Evolutionary conservation across 148 eudicot genomes (phyloP), one percentile per base, ranked within the genome.

Genomic region (Heliosperma pusillum): DNA sequence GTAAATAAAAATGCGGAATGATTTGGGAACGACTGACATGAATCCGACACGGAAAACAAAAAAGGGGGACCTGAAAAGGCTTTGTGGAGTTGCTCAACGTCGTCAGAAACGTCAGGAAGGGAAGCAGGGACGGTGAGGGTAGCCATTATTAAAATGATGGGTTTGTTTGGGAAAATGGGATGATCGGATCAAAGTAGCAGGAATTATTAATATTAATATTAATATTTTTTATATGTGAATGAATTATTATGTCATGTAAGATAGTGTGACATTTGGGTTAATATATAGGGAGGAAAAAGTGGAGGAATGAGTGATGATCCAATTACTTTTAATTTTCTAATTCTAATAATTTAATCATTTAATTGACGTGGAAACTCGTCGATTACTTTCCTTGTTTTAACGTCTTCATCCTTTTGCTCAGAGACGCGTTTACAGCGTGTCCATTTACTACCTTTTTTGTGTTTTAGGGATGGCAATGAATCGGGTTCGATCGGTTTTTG

Each of bases 71-170:
- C 97, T 76, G 84, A 67, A 25, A 91, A 85, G 26, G 97, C 93
- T 79, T 89, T 88, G 70, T 79, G 77, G 53, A 91, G 93, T 62
- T 85, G 91, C 78, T 88, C 92, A 65, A 69, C 79, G 61, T 91
- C 93, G 66, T 89, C 90, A n/a, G 87, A 82, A 4, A 88, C 82
- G 63, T 83, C 73, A 52, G 97, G 97, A 27, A 87, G 77, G 4
- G 74, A 33, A 71, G 86, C 74, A 60, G 97, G 93, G 50, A 91
- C 80, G 29, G 78, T 76, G 4, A 91, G 79, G n/a, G 92, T 76
- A 10, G 91, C 90, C 97, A 91, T 91, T n/a, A n/a, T n/a, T 82
- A 16, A 26, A 22, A 10, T 57, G 15, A 11, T 65, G 50, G 11
- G 19, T 24, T 59, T n/a, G 24, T 9, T n/a, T 6, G 26, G 3